phyloP scores from a whole-genome alignment of 1,284 basidiomycete species.

The Lentinula novae-zelandiae region DNA sequence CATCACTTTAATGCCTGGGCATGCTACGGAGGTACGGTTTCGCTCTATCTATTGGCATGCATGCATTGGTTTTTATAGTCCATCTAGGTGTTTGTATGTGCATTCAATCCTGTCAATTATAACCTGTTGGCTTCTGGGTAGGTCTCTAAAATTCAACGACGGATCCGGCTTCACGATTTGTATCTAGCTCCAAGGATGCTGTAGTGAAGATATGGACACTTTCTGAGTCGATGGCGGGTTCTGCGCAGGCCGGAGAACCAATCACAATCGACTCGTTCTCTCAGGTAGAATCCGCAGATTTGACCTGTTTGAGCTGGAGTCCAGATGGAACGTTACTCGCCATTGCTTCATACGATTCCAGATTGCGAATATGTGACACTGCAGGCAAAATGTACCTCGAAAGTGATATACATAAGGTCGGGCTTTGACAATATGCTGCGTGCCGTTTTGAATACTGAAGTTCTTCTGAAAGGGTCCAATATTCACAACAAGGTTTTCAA shows the following conservation, averaged over 20 bases:
- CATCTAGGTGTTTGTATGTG: constrained; percentile 71
- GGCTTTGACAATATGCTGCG: constrained; percentile 8
- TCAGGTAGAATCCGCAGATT: constrained; percentile 46
- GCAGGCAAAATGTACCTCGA: constrained; percentile 58
- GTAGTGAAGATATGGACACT: constrained; percentile 75
- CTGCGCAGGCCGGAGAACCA: constrained; percentile 34
- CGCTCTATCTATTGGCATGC: neutral
- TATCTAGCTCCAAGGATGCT: constrained; percentile 68
- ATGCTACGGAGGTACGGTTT: constrained; percentile 55
- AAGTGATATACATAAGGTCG: constrained; percentile 60
- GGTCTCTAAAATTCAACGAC: constrained; percentile 17
- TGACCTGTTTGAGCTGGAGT: constrained; percentile 76
- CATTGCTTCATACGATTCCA: constrained; percentile 70
- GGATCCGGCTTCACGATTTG: constrained; percentile 6
- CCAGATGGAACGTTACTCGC: constrained; percentile 67
- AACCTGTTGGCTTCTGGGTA: constrained; percentile 73
- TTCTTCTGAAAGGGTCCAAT: constrained; percentile 60
- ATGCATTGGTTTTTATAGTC: constrained; percentile 1
- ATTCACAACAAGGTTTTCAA: constrained; percentile 72
- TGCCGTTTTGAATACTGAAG: constrained; percentile 29
- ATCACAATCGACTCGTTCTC: constrained; percentile 47
- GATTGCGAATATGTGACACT: constrained; percentile 59
- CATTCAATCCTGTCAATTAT: constrained; percentile 70
- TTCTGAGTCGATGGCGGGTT: constrained; percentile 34
- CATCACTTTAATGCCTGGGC: constrained; percentile 51